Conservation (phyloP, 768 basidiomycete species). For the Fomitopsis pulvina region DNA sequence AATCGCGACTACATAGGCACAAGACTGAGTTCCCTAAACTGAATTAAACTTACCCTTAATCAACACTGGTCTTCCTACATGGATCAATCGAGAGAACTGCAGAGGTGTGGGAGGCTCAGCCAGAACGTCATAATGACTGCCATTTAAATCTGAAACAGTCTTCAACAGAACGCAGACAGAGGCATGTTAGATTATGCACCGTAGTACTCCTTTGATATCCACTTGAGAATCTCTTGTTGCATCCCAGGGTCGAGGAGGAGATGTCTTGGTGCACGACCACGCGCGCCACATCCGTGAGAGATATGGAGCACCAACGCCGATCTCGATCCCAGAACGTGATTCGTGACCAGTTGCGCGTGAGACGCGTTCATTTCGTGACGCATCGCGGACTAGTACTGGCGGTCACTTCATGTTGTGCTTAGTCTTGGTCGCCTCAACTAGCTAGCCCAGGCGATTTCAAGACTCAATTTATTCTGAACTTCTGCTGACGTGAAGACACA, state of each 20-base stretch:
- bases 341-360: not conserved
- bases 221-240: constrained; percentile 6
- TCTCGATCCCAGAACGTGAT: not conserved
- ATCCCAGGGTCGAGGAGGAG: not conserved
- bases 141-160: constrained; percentile 51
- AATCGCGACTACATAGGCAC: not conserved
- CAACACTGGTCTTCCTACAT: constrained; percentile 65
- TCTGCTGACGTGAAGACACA: not conserved
- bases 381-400: too few relatives aligned
- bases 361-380: not conserved
- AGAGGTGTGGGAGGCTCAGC: constrained; percentile 54
- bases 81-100: constrained; percentile 62
- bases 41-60: constrained; percentile 47
- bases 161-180: not conserved
- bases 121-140: constrained; percentile 41
- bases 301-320: not conserved
- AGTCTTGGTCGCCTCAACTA: too few relatives aligned
- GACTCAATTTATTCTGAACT: too few relatives aligned
- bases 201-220: constrained; percentile 18
- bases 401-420: too few relatives aligned
- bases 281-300: not conserved
- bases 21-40: not conserved
- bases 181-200: constrained; percentile 1
- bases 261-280: not conserved
- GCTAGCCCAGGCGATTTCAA: too few relatives aligned